Evolutionary conservation across 1,139 yeast species (phyloP).

Genomic region (Taiozyma sp.): DNA sequence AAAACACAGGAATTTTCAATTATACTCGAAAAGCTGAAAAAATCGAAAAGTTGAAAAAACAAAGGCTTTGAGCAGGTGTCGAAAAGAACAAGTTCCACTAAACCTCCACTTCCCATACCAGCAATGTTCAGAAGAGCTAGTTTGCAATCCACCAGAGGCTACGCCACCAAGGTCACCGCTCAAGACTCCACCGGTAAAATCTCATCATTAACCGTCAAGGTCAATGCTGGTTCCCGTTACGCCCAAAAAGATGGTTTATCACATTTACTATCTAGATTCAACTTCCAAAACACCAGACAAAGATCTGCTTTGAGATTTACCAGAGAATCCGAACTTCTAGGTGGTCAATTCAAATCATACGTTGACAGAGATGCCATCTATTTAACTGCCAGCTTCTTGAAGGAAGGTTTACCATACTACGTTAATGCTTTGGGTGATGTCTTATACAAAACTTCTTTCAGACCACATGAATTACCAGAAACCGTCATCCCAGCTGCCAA

Average conservation of each 20-base stretch:
- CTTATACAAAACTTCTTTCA: conserved; percentile 66
- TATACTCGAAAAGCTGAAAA: conserved; percentile 2
- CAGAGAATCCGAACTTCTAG: conserved; percentile 92
- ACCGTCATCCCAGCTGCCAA: conserved; percentile 75
- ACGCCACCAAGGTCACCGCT: conserved; percentile 39
- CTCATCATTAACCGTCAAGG: conserved; percentile 73
- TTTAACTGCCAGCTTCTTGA: conserved; percentile 76
- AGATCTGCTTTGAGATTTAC: conserved; percentile 91
- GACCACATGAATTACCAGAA: conserved; percentile 80
- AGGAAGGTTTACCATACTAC: conserved; percentile 86
- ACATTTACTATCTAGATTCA: conserved; percentile 80
- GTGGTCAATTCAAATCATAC: conserved; percentile 68
- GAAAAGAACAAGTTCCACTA: neutral
- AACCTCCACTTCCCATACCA: neutral
- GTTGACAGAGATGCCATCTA: conserved; percentile 84
- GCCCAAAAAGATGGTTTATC: conserved; percentile 77
- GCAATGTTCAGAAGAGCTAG: neutral
- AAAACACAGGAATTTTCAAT: conserved; percentile 7
- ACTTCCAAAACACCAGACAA: conserved; percentile 76
- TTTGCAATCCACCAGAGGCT: conserved; percentile 24
- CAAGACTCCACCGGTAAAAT: conserved; percentile 46
- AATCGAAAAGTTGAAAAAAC: neutral
- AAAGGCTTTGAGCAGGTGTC: neutral
- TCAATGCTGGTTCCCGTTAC: conserved; percentile 84
- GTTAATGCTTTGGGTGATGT: conserved; percentile 84